A percentile compares a stretch with the other conserved stretches of the same genome.
These are phyloP conservation scores for Cocos nucifera DNA, from an alignment of 176 grass and related monocot genomes.

Conservation along the genomic window DNA sequence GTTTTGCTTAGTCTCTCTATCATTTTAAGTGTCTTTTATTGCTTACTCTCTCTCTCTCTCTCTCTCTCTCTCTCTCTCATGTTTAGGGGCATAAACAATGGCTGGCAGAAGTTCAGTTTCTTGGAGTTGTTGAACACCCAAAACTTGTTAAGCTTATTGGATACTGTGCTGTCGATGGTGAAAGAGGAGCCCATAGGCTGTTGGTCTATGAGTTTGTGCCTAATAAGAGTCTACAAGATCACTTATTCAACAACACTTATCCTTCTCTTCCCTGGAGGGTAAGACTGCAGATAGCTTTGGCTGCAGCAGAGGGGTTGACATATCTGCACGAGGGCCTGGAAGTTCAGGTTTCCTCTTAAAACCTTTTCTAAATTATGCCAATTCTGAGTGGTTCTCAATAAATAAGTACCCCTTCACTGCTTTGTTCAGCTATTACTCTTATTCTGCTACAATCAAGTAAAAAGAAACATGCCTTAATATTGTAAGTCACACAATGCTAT, in stretches of 20 bases:
- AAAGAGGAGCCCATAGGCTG: constrained; percentile 8
- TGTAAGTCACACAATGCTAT: too few relatives aligned
- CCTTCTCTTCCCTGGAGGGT: constrained; percentile 6
- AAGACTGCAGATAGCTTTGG: constrained; percentile 4
- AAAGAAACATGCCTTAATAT: too few relatives aligned
- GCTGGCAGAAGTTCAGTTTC: constrained; percentile 12
- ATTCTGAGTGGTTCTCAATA: background rate
- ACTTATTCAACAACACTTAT: constrained; percentile 4
- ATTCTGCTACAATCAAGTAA: background rate
- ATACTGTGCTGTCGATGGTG: constrained; percentile 3
- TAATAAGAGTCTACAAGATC: constrained; percentile 11
- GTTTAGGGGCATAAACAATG: constrained; percentile 15
- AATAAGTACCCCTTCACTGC: background rate
- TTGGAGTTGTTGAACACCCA: constrained; percentile 15
- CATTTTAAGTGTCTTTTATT: too few relatives aligned
- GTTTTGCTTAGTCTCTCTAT: too few relatives aligned
- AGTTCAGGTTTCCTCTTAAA: constrained; percentile 7
- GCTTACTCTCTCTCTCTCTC: too few relatives aligned
- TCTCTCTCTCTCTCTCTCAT: background rate
- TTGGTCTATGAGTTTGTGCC: constrained; percentile 14
- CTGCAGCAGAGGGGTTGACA: constrained; percentile 6
- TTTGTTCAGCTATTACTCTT: background rate
- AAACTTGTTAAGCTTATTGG: constrained; percentile 16
- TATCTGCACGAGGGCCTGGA: constrained; percentile 9
- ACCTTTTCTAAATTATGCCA: background rate